These are phyloP conservation scores for Chaetomidium leptoderma DNA, from an alignment of 495 filamentous ascomycete species.

Conservation along the genomic window DNA sequence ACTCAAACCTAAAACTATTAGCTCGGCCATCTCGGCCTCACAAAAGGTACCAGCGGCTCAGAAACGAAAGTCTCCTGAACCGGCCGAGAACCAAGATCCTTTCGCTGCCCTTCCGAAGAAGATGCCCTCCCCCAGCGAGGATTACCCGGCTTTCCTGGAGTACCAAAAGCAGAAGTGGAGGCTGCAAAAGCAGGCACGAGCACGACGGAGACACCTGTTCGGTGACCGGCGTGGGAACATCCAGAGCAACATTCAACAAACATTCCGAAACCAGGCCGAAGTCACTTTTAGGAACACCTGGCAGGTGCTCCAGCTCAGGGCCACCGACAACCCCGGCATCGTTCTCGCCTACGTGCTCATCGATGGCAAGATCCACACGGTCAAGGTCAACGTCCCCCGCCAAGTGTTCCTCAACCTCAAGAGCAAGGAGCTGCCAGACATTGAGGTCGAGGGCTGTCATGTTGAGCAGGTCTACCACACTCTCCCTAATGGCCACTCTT, in stretches of 20 bases:
- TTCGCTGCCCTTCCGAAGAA: conserved; percentile 76
- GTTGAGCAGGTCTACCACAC: conserved; percentile 91
- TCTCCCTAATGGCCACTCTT: conserved; percentile 91
- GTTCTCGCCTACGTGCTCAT: conserved; percentile 89
- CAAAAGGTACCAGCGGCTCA: conserved; percentile 47
- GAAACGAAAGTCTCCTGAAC: conserved; percentile 78
- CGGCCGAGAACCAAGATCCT: conserved; percentile 62
- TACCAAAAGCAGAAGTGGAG: conserved; percentile 99
- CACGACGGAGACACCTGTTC: conserved; percentile 85
- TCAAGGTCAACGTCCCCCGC: conserved; percentile 86
- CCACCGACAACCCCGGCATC: conserved; percentile 76
- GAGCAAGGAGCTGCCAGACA: conserved; percentile 77
- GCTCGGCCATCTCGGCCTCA: conserved; percentile 48
- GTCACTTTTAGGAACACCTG: conserved; percentile 84
- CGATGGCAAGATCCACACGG: conserved; percentile 77
- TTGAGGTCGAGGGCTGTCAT: conserved; percentile 79
- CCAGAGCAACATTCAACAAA: conserved; percentile 72
- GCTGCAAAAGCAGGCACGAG: conserved; percentile 88
- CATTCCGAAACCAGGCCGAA: conserved; percentile 89
- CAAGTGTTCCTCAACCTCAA: conserved; percentile 90
- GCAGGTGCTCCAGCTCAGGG: conserved; percentile 85
- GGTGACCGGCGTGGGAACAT: conserved; percentile 70
- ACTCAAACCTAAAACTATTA: conserved; percentile 66
- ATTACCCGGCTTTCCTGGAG: conserved; percentile 83
- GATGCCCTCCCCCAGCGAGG: conserved; percentile 82